Base-by-base conservation (phyloP, 805 yeast species). In the Starmera quercuum region DNA sequence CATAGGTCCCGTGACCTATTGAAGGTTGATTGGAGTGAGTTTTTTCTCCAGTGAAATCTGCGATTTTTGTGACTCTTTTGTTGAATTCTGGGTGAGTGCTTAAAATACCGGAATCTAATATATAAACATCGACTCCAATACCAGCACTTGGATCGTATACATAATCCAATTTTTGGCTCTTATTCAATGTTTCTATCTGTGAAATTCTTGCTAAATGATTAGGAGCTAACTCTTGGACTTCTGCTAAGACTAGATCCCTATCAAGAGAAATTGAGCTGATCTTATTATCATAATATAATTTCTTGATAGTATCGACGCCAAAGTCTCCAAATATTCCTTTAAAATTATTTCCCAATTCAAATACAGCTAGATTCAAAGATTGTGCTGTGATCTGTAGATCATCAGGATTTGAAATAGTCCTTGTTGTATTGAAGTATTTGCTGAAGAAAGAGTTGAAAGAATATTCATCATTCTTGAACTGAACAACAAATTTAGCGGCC, bases 1-100 rank as follows among this genome's bases (percentile, higher is more conserved):
- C 64, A 30, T 71, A 73, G 1, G 78, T 71, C 1, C 80, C 81
- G 47, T 74, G 80, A 4, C 76, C 78, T 48, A 71, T 61, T 11
- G 47, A 46, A 28, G 59, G 63, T 7, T 45, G 49, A 11, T 39
- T 8, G 7, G 26, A 23, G 15, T 35, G 47, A 5, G 46, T 45
- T 18, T 53, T 51, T 11, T 56, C 43, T n/a, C 37, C 55, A 1
- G 77, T 68, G 42, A 70, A 64, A 36, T 73, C 77, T 1, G 58
- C 63, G 14, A 71, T 58, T 29, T 54, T 51, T 10, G 56, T 47
- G 1, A 66, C 70, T 25, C 75, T 56, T 4, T 61, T 58, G 5
- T 54, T 59, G 37, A 71, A 66, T 28, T 72, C 75, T 3, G 64
- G 61, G 34, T 68, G 71, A 17, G 45, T 46, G 7, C 44, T 35